Evolutionary conservation across 2,329 filamentous ascomycete genomes (phyloP).

Genomic region (Dendryphion nanum): DNA sequence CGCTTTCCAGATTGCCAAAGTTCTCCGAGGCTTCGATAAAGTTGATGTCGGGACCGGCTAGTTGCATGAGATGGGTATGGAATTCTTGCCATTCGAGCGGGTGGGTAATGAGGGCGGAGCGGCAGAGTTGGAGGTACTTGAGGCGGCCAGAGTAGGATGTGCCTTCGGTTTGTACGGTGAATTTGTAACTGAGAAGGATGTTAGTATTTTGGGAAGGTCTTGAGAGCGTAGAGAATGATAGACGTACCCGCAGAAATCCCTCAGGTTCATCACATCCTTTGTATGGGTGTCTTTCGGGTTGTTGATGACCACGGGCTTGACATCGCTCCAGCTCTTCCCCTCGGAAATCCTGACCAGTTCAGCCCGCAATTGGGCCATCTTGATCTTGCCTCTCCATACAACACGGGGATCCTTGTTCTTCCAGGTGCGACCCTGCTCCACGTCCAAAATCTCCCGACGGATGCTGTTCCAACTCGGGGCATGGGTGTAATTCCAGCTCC

Average conservation of each 20-base stretch:
- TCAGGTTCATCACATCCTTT: conserved; percentile 34
- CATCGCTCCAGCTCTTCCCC: conserved; percentile 31
- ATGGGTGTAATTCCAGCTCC: conserved; percentile 36
- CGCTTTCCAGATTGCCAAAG: conserved; percentile 29
- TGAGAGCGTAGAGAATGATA: background rate
- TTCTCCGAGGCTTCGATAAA: conserved; percentile 33
- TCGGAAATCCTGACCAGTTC: conserved; percentile 27
- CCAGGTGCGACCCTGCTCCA: conserved; percentile 23
- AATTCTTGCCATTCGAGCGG: conserved; percentile 35
- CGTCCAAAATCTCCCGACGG: conserved; percentile 22
- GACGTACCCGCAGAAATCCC: conserved; percentile 31
- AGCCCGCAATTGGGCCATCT: conserved; percentile 29
- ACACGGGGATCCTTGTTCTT: conserved; percentile 28
- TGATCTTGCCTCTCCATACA: conserved; percentile 34
- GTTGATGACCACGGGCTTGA: conserved; percentile 36
- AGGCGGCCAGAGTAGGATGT: conserved; percentile 54
- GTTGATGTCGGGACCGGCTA: conserved; percentile 30
- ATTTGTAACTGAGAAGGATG: conserved; percentile 46
- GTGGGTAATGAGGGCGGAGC: conserved; percentile 31
- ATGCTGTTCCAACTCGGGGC: conserved; percentile 36
- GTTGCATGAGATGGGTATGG: conserved; percentile 31
- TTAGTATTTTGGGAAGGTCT: conserved; percentile 3
- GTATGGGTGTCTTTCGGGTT: conserved; percentile 26
- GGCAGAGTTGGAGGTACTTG: conserved; percentile 55
- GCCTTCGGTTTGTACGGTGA: conserved; percentile 54